A percentile compares a stretch with the other conserved stretches of the same genome.
Conservation (phyloP, 768 basidiomycete genomes). For the Royoungia palumana region DNA sequence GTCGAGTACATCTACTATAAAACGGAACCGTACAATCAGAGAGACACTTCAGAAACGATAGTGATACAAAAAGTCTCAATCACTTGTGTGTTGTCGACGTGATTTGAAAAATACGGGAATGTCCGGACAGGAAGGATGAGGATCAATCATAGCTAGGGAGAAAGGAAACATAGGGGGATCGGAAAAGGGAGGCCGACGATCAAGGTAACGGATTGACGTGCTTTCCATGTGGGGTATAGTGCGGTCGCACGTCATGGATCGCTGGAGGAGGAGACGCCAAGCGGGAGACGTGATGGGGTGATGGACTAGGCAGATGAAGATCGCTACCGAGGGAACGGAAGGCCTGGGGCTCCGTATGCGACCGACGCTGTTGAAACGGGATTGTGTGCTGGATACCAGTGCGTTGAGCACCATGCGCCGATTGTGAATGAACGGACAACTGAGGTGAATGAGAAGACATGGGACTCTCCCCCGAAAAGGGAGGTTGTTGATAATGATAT, state of each 20-base stretch:
- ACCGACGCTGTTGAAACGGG: constrained; percentile 54
- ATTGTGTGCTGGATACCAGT: constrained; percentile 42
- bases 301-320: constrained; percentile 48
- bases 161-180: constrained; percentile 15
- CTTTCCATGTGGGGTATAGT: constrained; percentile 42
- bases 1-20: constrained; percentile 34
- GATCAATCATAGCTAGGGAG: constrained; percentile 18
- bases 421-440: constrained; percentile 35
- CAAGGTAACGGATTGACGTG: constrained; percentile 47
- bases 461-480: constrained; percentile 43
- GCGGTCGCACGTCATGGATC: constrained; percentile 35
- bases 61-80: constrained; percentile 31
- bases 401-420: constrained; percentile 34
- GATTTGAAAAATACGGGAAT: constrained; percentile 29
- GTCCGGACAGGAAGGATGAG: constrained; percentile 24
- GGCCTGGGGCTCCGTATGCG: constrained; percentile 55
- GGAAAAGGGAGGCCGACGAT: constrained; percentile 24
- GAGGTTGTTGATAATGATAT: constrained; percentile 49
- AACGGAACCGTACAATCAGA: constrained; percentile 21
- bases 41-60: constrained; percentile 26
- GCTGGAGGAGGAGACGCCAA: constrained; percentile 42
- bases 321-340: constrained; percentile 47
- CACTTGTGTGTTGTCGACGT: constrained; percentile 21
- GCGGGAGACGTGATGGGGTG: constrained; percentile 40
- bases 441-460: constrained; percentile 44